These are phyloP conservation scores for Colletotrichum aenigma DNA, from an alignment of 2,329 filamentous ascomycete genomes.

Conservation along the genomic window DNA sequence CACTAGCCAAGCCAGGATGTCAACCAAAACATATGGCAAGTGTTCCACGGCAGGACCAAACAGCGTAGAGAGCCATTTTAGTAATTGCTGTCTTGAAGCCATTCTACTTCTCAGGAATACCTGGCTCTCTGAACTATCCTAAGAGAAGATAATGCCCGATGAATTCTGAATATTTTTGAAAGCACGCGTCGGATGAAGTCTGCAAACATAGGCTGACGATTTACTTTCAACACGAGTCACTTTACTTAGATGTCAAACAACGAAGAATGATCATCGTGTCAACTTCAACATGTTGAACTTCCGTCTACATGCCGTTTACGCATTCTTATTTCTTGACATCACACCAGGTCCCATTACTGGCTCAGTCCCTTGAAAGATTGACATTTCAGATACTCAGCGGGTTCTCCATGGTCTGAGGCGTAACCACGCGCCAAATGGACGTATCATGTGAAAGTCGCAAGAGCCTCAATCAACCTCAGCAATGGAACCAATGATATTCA, in stretches of 20 bases:
- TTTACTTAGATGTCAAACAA: not conserved
- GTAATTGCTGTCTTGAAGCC: not conserved
- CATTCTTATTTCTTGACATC: not conserved
- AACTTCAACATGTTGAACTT: not conserved
- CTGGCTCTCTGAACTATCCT: fast-evolving
- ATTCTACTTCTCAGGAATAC: not conserved
- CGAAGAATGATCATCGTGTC: not conserved
- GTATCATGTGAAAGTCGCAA: not conserved
- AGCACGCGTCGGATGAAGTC: fast-evolving
- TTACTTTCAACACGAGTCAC: not conserved
- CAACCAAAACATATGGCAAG: not conserved
- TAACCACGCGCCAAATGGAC: too few relatives aligned
- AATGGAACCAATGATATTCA: not conserved
- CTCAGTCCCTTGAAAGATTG: not conserved
- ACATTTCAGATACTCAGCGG: not conserved
- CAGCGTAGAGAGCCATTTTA: not conserved
- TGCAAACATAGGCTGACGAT: fast-evolving
- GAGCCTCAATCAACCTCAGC: not conserved
- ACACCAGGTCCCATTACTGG: too few relatives aligned
- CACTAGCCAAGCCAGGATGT: not conserved
- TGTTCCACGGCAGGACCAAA: not conserved
- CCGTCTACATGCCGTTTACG: not conserved
- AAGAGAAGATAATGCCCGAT: not conserved
- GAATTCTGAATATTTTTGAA: fast-evolving
- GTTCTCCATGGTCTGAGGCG: not conserved